Evolutionary conservation across 805 yeast species (phyloP), one percentile per base, ranked within the genome.

Genomic region (Yarrowia sp.): DNA sequence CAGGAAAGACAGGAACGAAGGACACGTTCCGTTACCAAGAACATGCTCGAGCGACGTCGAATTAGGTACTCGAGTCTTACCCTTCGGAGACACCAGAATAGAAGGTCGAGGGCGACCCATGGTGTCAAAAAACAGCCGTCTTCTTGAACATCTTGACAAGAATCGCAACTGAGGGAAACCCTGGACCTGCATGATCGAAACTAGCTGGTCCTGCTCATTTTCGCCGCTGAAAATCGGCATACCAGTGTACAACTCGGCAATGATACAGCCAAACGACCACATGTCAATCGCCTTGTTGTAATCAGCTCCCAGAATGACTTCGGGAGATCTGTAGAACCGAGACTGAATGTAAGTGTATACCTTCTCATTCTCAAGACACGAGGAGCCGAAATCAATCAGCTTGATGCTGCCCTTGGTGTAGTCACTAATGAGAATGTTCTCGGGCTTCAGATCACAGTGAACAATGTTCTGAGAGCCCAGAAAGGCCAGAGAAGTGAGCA

Each of bases 241-340:
- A 15, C 98, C 98, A 70, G 92, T 84, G 68, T 89, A 83, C 91
- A 95, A 88, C 79, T 95, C 99, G 14, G 98, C 97, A 69, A 95
- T 80, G 42, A 95, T 97, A 80, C 99, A 94, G 0, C 98, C 99
- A 69, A 94, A 81, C 17, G 98, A 97, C 99, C 99, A 95, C 74
- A 93, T 89, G 77, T 95, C 99, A 69, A 95, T 94, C 74, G 92
- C 91, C 2, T 96, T 88, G 4, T 96, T 86, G 77, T 95, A 95
- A 44, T 88, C 84, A 69, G 93, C 86, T 1, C 99, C 99, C 67
- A 95, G 87, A 75, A 95, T 90, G 69, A 95, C 84, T 78, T 95
- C 99, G 0, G 99, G 99, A 0, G 98, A 96, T 73, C 98, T 85
- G 79, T 93, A 93, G 78, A 92, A 95, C 74, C 99, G 86, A 30